Evolutionary conservation across 73 alveolate genomes (phyloP).

Genomic region (Stentor coeruleus): DNA sequence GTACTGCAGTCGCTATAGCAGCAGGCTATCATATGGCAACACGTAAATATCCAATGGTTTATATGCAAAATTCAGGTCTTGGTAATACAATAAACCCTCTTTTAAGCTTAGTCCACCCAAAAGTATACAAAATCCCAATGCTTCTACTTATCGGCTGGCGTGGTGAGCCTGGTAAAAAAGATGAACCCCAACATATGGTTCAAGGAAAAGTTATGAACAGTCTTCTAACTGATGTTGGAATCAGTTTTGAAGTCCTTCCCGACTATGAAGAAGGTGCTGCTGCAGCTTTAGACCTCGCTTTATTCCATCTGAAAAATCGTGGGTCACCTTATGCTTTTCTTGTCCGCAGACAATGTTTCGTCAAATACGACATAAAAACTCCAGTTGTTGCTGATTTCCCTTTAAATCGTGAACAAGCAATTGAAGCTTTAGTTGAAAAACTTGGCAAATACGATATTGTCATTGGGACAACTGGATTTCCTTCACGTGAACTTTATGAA

Average conservation of each 20-base stretch:
- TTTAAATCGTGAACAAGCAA: too few species aligned
- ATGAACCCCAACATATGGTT: slow-evolving; percentile 85
- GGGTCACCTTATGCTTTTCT: too few species aligned
- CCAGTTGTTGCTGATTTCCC: too few species aligned
- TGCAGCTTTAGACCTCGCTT: too few species aligned
- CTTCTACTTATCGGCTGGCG: slow-evolving; percentile 85
- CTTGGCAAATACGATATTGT: slow-evolving; percentile 54
- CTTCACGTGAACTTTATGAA: slow-evolving; percentile 79
- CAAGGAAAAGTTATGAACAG: too few species aligned
- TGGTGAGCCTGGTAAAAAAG: slow-evolving; percentile 88
- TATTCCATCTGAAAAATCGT: too few species aligned
- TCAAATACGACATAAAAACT: too few species aligned
- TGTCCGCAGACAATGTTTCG: too few species aligned
- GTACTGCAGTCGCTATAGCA: too few species aligned
- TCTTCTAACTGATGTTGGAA: slow-evolving; percentile 73
- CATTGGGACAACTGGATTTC: slow-evolving; percentile 77
- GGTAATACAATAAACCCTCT: slow-evolving; percentile 86
- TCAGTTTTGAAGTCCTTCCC: slow-evolving; percentile 70
- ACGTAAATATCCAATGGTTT: slow-evolving; percentile 74
- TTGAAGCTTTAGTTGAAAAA: slow-evolving; percentile 4
- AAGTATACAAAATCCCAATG: slow-evolving; percentile 85
- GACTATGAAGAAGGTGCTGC: too few species aligned
- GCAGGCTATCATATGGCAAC: slow-evolving; percentile 87
- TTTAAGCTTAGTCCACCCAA: too few species aligned
- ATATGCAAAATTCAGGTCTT: slow-evolving; percentile 83